phyloP scores from a whole-genome alignment of 768 basidiomycete species.

The Kwoniella pini region DNA sequence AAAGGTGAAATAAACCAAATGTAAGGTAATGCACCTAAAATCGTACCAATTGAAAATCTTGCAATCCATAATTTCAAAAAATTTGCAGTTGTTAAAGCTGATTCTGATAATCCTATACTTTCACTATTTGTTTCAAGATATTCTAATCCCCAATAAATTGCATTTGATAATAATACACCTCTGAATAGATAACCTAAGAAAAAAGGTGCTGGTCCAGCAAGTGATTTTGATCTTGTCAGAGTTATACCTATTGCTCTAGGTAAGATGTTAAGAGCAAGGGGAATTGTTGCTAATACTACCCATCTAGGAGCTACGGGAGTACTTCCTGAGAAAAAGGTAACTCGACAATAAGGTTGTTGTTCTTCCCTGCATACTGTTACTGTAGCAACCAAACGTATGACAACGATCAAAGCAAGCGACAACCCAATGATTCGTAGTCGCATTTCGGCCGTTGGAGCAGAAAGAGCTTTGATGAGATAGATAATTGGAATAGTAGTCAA shows the following conservation, averaged over 20 bases:
- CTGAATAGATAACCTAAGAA: conserved; percentile 62
- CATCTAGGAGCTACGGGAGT: conserved; percentile 66
- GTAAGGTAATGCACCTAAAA: conserved; percentile 60
- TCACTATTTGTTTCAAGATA: conserved; percentile 60
- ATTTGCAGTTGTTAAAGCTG: conserved; percentile 58
- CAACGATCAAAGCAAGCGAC: conserved; percentile 65
- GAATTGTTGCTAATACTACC: conserved; percentile 64
- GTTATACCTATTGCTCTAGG: conserved; percentile 64
- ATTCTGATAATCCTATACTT: conserved; percentile 41
- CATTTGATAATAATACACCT: conserved; percentile 64
- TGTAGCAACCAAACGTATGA: conserved; percentile 71
- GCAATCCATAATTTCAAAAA: conserved; percentile 65
- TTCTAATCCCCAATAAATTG: conserved; percentile 77
- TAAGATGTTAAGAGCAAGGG: conserved; percentile 60
- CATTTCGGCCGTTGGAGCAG: conserved; percentile 68
- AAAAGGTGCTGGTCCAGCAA: conserved; percentile 69
- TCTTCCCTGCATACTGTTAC: conserved; percentile 94
- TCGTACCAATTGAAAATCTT: conserved; percentile 58
- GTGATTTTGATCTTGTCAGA: conserved; percentile 68
- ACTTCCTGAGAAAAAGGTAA: conserved; percentile 83
- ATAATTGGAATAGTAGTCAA: conserved; percentile 63
- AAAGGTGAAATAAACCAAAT: conserved; percentile 75
- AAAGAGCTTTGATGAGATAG: conserved; percentile 64
- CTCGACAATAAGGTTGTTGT: conserved; percentile 82
- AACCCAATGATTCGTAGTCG: conserved; percentile 75